Evolutionary conservation across 2,329 filamentous ascomycete genomes (phyloP), one percentile per base, ranked within the genome.

Genomic region (Calonectria pteridis): DNA sequence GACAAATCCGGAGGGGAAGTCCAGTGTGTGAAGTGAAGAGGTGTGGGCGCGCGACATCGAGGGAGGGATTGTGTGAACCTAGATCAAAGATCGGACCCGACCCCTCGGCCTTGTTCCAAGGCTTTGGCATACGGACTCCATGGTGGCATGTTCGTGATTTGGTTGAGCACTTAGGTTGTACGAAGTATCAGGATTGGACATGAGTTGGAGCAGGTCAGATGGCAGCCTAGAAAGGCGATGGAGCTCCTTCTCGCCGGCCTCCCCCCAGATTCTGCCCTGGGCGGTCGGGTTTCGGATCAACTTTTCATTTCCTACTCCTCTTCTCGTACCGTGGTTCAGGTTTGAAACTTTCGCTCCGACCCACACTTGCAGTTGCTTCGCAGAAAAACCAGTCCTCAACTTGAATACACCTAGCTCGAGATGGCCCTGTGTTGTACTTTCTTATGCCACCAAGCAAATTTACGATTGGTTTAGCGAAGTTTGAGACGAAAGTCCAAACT

Each of bases 21-120:
- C 3, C n/a, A 14, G 51, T 31, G 20, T 37, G 10, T 20, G 33
- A 35, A 35, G 10, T 31, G 13, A 31, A 7, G 55, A 62, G 35
- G 55, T 16, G 55, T 28, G 33, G 26, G 53, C 23, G 31, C n/a
- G 53, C 31, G 26, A 23, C 16, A 31, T n/a, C 14, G 31, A 62
- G 23, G 37, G 31, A 33, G 6, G 29, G 11, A 62, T 29, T 16
- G 28, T 20, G 59, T n/a, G 10, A 33, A 14, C 11, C 18, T 6
- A 6, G 59, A 64, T 64, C 40, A 64, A n/a, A 64, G 40, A 49
- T 64, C 59, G 59, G 59, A 33, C 7, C 59, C 28, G 37, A 49
- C 10, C 26, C 18, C 29, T 31, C 20, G 40, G 40, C 37, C 33
- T 18, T 23, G 28, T 31, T 23, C 18, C 23, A 46, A 64, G 26